phyloP scores from a whole-genome alignment of 169 alveolate species.

The Plasmodium cynomolgi region DNA sequence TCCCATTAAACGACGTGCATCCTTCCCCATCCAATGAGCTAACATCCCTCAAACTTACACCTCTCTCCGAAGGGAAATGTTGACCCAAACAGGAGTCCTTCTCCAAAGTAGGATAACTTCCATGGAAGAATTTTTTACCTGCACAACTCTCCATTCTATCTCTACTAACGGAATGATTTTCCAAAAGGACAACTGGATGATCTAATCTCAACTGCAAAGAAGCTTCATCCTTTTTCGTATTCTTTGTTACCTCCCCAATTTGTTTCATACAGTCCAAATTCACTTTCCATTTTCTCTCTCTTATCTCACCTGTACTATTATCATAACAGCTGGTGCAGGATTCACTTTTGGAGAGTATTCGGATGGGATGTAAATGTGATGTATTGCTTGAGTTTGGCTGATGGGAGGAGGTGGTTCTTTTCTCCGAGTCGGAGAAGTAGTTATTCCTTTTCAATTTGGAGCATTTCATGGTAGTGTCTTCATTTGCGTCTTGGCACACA shows the following conservation, averaged over 20 bases:
- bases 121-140: neutral
- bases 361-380: neutral
- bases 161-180: neutral
- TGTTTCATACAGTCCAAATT: neutral
- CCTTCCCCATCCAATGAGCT: neutral
- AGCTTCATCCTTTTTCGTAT: neutral
- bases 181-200: neutral
- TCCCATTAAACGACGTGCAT: neutral
- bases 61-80: neutral
- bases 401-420: neutral
- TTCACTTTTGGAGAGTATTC: neutral
- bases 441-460: neutral
- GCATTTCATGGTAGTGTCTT: neutral
- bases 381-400: neutral
- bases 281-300: neutral
- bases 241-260: neutral
- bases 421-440: slow-evolving; percentile 26
- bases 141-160: neutral
- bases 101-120: neutral
- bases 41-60: neutral
- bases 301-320: neutral
- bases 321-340: neutral
- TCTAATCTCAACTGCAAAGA: neutral
- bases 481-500: neutral
- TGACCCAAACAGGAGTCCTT: neutral